Base-by-base conservation (phyloP, 805 yeast genomes). In the Blastobotrys muscicola region DNA sequence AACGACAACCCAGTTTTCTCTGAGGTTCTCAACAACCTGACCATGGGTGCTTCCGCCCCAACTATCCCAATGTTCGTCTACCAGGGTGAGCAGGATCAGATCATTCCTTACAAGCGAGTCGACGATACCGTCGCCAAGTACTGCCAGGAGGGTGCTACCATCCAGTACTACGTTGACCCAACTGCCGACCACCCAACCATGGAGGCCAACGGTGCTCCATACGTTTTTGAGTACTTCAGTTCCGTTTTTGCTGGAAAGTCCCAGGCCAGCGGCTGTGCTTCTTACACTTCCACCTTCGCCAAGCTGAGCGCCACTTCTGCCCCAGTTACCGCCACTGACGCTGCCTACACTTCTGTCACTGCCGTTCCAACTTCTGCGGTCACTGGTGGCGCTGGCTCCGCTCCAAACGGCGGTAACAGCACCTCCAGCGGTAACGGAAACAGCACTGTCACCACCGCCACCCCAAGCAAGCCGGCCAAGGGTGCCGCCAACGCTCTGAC, bases 41-140 rank as follows among this genome's bases (percentile, higher is more conserved):
- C 54, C 29, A 29, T 45, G 41, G 52, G 49, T 12, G 48, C 37
- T 4, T 11, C 49, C 8, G 38, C 42, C 3, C 58, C 58, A 3
- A 41, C 31, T 9, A 30, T 45, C 16, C 59, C 57, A 2, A 29
- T 54, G 44, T 47, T 37, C 33, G 47, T 55, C n/a, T 54, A 51
- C 44, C 52, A 55, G 33, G 56, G 58, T 29, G 45, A 38, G 8
- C 29, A 38, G 16, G 59, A 55, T 40, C 52, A 53, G 39, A 45
- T 54, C 23, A 52, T 45, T 16, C 51, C 50, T 10, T 31, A 44
- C 36, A 36, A 20, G 3, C 36, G 12, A n/a, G 57, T 54, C 7
- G 58, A 53, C 13, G 26, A 43, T n/a, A 36, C 47, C 26, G 41
- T 51, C 11, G 26, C 36, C 20, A 29, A 38, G 26, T 51, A 51